Conservation (phyloP, 768 basidiomycete genomes). For the Russula brevipes region DNA sequence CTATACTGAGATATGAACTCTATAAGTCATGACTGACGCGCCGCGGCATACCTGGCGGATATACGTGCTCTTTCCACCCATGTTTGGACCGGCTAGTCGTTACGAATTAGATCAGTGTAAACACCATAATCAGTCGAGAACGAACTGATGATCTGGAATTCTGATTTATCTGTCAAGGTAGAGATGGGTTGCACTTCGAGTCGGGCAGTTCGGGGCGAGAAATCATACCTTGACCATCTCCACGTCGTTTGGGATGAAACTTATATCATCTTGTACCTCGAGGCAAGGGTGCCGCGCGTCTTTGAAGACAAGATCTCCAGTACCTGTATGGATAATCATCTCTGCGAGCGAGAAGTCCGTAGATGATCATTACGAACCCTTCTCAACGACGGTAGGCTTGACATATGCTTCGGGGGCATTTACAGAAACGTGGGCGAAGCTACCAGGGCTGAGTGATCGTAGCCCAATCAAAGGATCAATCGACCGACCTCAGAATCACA, state of each 20-base stretch:
- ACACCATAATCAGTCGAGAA: neutral
- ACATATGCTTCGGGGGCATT: slow-evolving; percentile 85
- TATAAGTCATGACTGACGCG: neutral
- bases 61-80: slow-evolving; percentile 98
- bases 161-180: slow-evolving; percentile 56
- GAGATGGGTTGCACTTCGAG: neutral
- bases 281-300: slow-evolving; percentile 95
- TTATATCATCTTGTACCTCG: slow-evolving; percentile 92
- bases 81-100: slow-evolving; percentile 83
- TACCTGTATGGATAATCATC: slow-evolving; percentile 42
- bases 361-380: slow-evolving; percentile 44
- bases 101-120: neutral
- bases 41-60: slow-evolving; percentile 66
- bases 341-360: neutral
- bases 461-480: neutral
- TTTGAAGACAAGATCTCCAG: slow-evolving; percentile 71
- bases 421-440: slow-evolving; percentile 87
- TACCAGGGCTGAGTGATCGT: slow-evolving; percentile 30
- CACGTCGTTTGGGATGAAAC: slow-evolving; percentile 93
- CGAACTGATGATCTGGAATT: slow-evolving; percentile 93
- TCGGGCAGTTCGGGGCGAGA: neutral
- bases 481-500: slow-evolving; percentile 74
- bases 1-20: slow-evolving; percentile 34
- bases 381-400: slow-evolving; percentile 74
- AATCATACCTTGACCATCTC: slow-evolving; percentile 75